Evolutionary conservation across 352 stramenopile species (phyloP), one percentile per base, ranked within the genome.

Genomic region (Pythium insidiosum): DNA sequence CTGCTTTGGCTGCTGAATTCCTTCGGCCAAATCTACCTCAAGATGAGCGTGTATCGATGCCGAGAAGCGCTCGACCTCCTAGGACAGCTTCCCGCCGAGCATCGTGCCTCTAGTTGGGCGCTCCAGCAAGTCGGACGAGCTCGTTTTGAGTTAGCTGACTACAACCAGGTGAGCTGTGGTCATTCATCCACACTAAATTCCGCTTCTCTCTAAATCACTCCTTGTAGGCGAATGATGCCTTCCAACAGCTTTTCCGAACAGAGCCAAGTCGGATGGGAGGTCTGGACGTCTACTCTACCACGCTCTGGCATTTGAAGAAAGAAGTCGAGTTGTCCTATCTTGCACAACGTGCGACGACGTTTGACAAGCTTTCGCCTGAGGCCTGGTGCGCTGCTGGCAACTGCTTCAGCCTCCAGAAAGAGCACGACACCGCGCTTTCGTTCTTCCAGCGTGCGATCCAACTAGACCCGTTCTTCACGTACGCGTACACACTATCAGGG

Each of bases 331-430:
- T 98, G 18, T 97, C 88, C n/a, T 95, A 97, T 59, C 54, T 99
- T 44, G 94, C 96, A 3, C 94, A 98, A 53, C 73, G 95, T 56
- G 84, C 83, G 25, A 92, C 79, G 3, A 89, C 97, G 24, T 96
- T 97, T 31, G 94, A 98, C 72, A 87, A 90, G 30, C 61, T 94
- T 38, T 90, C 84, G 16, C 84, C 92, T 5, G 88, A 98, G 52
- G 86, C 92, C 6, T 99, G 95, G 94, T 98, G 94, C 60, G 88
- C 95, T 28, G 89, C 97, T 19, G 96, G 96, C 16, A 99, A 99
- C 56, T 98, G 94, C 62, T 98, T 98, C 65, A 98, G 88, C 31
- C 66, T 98, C 13, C 95, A 98, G 59, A 98, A 98, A 59, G 96
- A 99, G 57, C 94, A 98, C 61, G 94, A 98, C 61, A 95, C 76